phyloP scores from a whole-genome alignment of 1,284 basidiomycete species.

The Melampsora americana region DNA sequence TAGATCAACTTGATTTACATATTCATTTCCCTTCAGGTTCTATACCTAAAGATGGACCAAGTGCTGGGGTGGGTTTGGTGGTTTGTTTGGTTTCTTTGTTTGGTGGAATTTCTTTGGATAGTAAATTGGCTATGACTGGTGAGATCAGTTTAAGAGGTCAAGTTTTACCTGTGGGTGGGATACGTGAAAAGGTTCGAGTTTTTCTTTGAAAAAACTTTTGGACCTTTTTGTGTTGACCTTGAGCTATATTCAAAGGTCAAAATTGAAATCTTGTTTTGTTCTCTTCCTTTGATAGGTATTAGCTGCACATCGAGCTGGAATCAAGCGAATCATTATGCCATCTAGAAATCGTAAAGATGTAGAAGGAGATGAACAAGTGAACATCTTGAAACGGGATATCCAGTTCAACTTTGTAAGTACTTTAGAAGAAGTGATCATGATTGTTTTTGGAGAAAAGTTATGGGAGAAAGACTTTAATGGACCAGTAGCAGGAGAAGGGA shows the following conservation, averaged over 20 bases:
- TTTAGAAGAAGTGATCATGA: conserved; percentile 16
- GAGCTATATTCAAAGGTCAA: background rate
- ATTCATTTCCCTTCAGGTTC: conserved; percentile 73
- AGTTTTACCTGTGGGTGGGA: conserved; percentile 75
- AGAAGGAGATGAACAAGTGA: conserved; percentile 12
- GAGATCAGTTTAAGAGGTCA: conserved; percentile 65
- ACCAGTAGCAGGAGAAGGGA: background rate
- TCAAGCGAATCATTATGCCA: conserved; percentile 76
- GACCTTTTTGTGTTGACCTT: background rate
- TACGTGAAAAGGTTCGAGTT: conserved; percentile 66
- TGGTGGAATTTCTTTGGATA: conserved; percentile 68
- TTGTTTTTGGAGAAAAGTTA: conserved; percentile 21
- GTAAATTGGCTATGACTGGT: conserved; percentile 74
- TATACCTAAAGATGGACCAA: conserved; percentile 85
- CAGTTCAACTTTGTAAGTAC: conserved; percentile 19
- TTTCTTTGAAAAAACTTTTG: background rate
- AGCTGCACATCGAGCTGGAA: conserved; percentile 75
- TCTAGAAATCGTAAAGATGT: conserved; percentile 24
- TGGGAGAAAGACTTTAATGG: background rate
- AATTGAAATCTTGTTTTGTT: background rate
- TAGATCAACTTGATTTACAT: conserved; percentile 77
- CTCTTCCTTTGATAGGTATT: conserved; percentile 59
- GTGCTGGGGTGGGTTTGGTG: conserved; percentile 80
- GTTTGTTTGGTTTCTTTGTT: conserved; percentile 79
- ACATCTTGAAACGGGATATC: background rate